Conservation (phyloP, 2,329 filamentous ascomycete species). For the Fusarium hostae region DNA sequence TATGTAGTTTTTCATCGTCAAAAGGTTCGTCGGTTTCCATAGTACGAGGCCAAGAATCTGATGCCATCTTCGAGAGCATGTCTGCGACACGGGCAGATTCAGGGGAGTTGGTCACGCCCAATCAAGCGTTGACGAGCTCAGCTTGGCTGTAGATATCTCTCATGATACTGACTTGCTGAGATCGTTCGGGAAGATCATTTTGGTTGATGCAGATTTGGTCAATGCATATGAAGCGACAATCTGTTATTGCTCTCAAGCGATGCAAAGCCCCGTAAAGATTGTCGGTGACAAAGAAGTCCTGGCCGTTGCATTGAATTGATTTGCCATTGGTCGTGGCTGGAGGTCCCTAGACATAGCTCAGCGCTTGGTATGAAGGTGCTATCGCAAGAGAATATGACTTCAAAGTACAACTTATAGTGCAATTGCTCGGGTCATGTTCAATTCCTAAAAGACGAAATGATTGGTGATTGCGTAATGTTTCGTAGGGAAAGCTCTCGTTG, state of each 20-base stretch:
- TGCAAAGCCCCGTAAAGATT: neutral
- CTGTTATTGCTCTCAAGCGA: neutral
- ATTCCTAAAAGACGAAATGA: neutral
- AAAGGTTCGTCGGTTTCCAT: rapidly evolving
- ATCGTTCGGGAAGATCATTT: neutral
- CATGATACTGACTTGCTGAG: neutral
- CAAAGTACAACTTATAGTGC: neutral
- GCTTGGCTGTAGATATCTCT: neutral
- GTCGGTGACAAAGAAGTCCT: neutral
- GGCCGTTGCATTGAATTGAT: neutral
- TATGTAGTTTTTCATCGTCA: neutral
- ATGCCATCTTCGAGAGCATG: neutral
- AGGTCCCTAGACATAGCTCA: neutral
- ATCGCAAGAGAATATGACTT: neutral
- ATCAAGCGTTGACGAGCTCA: neutral
- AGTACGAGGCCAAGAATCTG: rapidly evolving
- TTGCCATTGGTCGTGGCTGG: neutral
- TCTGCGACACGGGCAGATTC: neutral
- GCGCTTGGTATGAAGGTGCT: neutral
- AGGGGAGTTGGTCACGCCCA: neutral
- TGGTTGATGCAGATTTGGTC: neutral
- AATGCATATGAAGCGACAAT: neutral
- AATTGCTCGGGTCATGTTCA: too few species aligned
- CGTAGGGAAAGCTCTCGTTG: neutral
- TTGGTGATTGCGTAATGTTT: rapidly evolving